These are phyloP conservation scores for Polychaeton citri DNA, from an alignment of 2,329 filamentous ascomycete genomes.

Conservation along the genomic window DNA sequence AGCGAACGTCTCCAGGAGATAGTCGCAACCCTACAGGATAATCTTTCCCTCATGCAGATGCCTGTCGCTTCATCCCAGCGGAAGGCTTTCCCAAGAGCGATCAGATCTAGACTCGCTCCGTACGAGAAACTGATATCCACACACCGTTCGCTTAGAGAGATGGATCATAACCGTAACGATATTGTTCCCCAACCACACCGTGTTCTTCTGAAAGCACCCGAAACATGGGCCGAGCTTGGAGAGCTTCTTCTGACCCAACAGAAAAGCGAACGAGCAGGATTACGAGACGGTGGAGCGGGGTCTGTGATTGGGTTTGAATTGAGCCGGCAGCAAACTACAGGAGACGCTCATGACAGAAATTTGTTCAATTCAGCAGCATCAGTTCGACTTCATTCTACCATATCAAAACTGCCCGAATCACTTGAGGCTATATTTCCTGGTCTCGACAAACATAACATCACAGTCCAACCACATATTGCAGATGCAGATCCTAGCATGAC, in stretches of 20 bases:
- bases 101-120: constrained; percentile 42
- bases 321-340: not conserved
- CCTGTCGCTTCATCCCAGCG: constrained; percentile 36
- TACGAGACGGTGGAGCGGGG: constrained; percentile 6
- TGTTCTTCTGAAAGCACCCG: constrained; percentile 12
- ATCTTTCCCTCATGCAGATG: constrained; percentile 39
- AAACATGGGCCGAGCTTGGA: constrained; percentile 20
- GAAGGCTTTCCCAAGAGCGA: constrained; percentile 36
- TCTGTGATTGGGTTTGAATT: constrained; percentile 16
- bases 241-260: constrained; percentile 17
- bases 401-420: constrained; percentile 5
- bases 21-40: constrained; percentile 39
- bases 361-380: not conserved
- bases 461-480: constrained; percentile 17
- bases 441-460: constrained; percentile 16
- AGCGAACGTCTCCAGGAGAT: constrained; percentile 37
- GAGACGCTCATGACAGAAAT: not conserved
- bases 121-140: constrained; percentile 30
- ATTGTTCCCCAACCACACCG: constrained; percentile 5
- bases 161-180: not conserved
- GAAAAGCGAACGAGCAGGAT: constrained; percentile 15
- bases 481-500: constrained; percentile 13
- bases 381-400: not conserved
- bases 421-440: constrained; percentile 20
- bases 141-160: constrained; percentile 5